Evolutionary conservation across 352 stramenopile genomes (phyloP), one percentile per base, ranked within the genome.

Genomic region (Phytophthora melonis): DNA sequence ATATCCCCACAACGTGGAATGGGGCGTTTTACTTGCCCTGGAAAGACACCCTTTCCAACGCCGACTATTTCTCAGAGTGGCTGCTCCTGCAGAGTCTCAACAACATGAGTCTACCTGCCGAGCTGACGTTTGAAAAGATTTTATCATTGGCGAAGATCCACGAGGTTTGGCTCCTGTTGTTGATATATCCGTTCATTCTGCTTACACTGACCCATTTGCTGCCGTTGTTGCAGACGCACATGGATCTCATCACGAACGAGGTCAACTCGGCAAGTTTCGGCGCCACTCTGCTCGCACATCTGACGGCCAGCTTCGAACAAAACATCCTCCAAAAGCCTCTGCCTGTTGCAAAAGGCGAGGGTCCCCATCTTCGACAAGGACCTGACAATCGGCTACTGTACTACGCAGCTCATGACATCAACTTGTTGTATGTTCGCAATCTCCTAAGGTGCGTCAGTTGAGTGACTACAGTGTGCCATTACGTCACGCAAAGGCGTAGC

Each of bases 381-480:
- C 63, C 82, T 0, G 70, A 87, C 49, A 93, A 93, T 53, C 78
- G 75, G 2, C 82, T 94, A 36, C 53, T 94, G 18, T 92, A 87
- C 61, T 93, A 94, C 65, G 84, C 88, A 32, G 88, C 83, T 10
- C 88, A 94, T 67, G 88, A 94, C 62, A 94, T 94, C 67, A 94
- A 94, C 66, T 63, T 94, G 39, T 56, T 94, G 56, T 94, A 92
- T 72, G 69, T 94, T 63, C 84, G 86, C 25, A 92, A 92, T 61
- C 60, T 94, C 9, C 68, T 94, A 32, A 82, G 87, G 87, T 93
- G 72, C 18, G 50, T 58, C 57, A 32, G 18, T 19, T 8, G 19
- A 2, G 23, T 18, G 18, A 55, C 21, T 64, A 11, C 27, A 53
- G 9, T 41, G 34, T 41, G 9, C 13, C 34, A 41, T 41, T 54